Base-by-base conservation (phyloP, 805 yeast species). In the Schwanniomyces yamadae region DNA sequence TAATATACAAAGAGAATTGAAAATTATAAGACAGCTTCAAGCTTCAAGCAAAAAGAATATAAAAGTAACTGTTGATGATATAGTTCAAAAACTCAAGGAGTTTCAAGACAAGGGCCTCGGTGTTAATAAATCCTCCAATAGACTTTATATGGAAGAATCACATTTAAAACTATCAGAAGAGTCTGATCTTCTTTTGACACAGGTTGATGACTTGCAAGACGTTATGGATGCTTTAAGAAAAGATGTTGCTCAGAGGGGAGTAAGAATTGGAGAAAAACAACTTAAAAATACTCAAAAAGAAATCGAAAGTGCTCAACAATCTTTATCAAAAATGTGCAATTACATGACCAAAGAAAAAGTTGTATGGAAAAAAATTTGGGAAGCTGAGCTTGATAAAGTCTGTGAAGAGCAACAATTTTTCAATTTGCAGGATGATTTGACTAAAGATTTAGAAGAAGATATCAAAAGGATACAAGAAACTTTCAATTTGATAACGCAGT, bases 341-440 rank as follows among this genome's bases (percentile, higher is more conserved):
- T 88, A 77, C 50, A 81, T 93, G 25, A 50, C 59, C 1, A 66
- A 68, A 4, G 98, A 89, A 53, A 84, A 84, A 45, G 82, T 89
- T 5, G 79, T 78, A 21, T 89, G 98, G 96, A 85, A 86, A 54
- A 77, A 77, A 46, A 82, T 87, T 6, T 91, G 99, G 97, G 96
- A 90, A 54, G 67, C 82, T 4, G 96, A 89, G 54, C 72, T 93
- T 37, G 93, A 88, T 42, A 82, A 82, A 23, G 91, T 93, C 10
- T 84, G 95, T 45, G 95, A 88, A 51, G 97, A 90, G 52, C 98
- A 93, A 57, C 95, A 91, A 46, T 88, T 88, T 57, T 79, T 90
- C 62, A 85, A 85, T 37, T 72, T 88, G 13, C 97, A 91, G 58
- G 96, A 88, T 50, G 95, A 87, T 41, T 73, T 95, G 36, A 77